A percentile compares a stretch with the other conserved stretches of the same genome.
phyloP scores from a whole-genome alignment of 768 basidiomycete species.

The Lactarius indigo region DNA sequence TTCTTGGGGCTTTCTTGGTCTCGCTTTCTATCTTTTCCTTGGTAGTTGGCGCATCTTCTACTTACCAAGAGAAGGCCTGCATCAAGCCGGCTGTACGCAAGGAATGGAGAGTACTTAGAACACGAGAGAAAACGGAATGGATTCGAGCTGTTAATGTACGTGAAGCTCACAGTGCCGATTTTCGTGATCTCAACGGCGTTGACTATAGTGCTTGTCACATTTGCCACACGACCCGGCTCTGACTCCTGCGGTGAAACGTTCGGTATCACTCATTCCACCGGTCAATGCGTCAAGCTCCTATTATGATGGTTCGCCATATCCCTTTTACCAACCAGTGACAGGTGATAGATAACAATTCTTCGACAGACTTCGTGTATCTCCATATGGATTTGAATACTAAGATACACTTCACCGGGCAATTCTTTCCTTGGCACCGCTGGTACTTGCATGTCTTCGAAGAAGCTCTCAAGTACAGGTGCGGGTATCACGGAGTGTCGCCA shows the following conservation, averaged over 20 bases:
- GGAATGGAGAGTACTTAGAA: slow-evolving; percentile 28
- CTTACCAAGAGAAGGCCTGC: slow-evolving; percentile 3
- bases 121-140: slow-evolving; percentile 26
- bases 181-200: background rate
- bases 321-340: background rate
- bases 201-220: slow-evolving; percentile 21
- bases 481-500: slow-evolving; percentile 27
- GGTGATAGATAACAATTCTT: background rate
- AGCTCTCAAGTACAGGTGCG: slow-evolving; percentile 28
- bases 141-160: slow-evolving; percentile 29
- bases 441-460: slow-evolving; percentile 27
- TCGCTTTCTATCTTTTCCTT: background rate
- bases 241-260: slow-evolving; percentile 10
- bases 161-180: background rate
- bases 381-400: slow-evolving; percentile 32
- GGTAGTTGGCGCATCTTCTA: background rate
- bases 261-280: slow-evolving; percentile 18
- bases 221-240: slow-evolving; percentile 23
- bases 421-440: slow-evolving; percentile 33
- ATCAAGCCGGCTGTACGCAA: slow-evolving; percentile 25
- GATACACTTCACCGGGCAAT: slow-evolving; percentile 29
- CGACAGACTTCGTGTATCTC: slow-evolving; percentile 27
- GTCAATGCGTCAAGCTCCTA: slow-evolving; percentile 24
- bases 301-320: slow-evolving; percentile 19
- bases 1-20: background rate